A percentile compares a stretch with the other conserved stretches of the same genome.
These are phyloP conservation scores for Pseudisothecium myosuroides DNA, from an alignment of 225 moss, liverwort and hornwort genomes.

Conservation along the genomic window DNA sequence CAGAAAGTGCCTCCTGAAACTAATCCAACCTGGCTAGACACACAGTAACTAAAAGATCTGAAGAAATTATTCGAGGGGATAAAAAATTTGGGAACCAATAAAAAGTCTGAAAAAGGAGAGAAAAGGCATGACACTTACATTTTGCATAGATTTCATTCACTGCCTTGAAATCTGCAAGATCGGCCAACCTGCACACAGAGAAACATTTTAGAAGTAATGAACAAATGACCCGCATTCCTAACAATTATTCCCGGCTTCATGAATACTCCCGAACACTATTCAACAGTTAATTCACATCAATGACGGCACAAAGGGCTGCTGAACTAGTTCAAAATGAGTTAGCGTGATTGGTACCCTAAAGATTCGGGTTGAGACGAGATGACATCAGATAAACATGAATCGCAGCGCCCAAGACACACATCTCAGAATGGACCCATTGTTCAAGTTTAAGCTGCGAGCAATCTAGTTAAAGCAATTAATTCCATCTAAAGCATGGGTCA, in stretches of 20 bases:
- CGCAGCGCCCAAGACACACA: not conserved
- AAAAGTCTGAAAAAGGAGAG: not conserved
- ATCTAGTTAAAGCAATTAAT: not conserved
- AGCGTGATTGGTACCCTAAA: not conserved
- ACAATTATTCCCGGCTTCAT: not conserved
- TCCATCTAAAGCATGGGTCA: not conserved
- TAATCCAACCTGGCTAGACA: not conserved
- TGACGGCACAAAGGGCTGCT: not conserved
- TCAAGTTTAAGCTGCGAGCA: not conserved
- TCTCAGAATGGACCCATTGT: not conserved
- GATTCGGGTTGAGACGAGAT: not conserved
- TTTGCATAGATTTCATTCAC: conserved; percentile 90
- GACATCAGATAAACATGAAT: not conserved
- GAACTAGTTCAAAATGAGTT: not conserved
- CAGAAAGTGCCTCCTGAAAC: not conserved
- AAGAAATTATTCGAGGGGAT: not conserved
- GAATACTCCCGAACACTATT: not conserved
- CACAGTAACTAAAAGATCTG: not conserved
- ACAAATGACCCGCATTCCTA: not conserved
- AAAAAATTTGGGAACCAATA: not conserved
- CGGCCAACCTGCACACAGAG: conserved; percentile 63
- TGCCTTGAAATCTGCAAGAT: conserved; percentile 95
- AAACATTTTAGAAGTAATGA: not conserved
- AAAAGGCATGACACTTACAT: conserved; percentile 35
- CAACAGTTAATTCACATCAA: not conserved